These are phyloP conservation scores for Metschnikowia lachancei DNA, from an alignment of 805 yeast genomes.

Conservation along the genomic window DNA sequence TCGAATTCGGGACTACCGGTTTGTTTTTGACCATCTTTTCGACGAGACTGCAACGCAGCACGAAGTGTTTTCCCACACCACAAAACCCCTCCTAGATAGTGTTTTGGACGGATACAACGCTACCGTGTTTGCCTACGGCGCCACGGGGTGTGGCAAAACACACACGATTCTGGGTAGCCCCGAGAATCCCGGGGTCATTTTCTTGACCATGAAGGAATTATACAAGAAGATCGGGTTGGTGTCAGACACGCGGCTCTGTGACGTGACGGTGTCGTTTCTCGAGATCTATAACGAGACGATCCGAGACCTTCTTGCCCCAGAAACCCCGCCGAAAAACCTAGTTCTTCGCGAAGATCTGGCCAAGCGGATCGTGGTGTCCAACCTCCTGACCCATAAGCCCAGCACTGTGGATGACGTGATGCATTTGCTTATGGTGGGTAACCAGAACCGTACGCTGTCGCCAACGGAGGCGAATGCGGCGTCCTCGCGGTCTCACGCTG, in stretches of 20 bases:
- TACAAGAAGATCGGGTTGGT: constrained; percentile 58
- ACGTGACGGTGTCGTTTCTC: constrained; percentile 66
- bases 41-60: constrained; percentile 63
- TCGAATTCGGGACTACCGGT: constrained; percentile 68
- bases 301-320: constrained; percentile 70
- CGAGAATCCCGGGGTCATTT: constrained; percentile 74
- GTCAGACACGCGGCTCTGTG: constrained; percentile 53
- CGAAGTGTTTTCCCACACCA: constrained; percentile 64
- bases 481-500: constrained; percentile 92
- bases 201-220: constrained; percentile 72
- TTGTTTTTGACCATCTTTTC: constrained; percentile 78
- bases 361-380: constrained; percentile 65
- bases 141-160: constrained; percentile 98
- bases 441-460: constrained; percentile 72
- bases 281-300: constrained; percentile 92
- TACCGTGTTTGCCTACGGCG: constrained; percentile 93
- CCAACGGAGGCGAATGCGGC: constrained; percentile 90
- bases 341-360: constrained; percentile 70
- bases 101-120: constrained; percentile 85
- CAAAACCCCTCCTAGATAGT: constrained; percentile 68
- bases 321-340: constrained; percentile 43
- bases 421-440: constrained; percentile 73
- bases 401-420: constrained; percentile 65
- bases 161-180: constrained; percentile 81
- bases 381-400: constrained; percentile 64